Percentiles rank a stretch among this genome's conserved stretches.
phyloP scores from a whole-genome alignment of 495 filamentous ascomycete genomes.

The Corynascus novoguineensis region DNA sequence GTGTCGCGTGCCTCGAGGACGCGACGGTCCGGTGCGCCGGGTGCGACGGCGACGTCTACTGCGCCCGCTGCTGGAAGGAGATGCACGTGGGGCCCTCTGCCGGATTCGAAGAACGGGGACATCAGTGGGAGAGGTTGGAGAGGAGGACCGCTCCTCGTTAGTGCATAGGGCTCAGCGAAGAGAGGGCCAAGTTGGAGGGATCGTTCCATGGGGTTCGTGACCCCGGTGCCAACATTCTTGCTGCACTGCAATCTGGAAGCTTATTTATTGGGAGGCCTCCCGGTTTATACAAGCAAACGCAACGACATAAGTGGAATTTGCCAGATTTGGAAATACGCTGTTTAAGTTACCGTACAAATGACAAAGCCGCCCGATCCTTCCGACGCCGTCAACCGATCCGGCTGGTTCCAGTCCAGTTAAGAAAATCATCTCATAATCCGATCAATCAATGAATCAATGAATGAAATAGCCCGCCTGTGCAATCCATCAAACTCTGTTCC shows the following conservation, averaged over 20 bases:
- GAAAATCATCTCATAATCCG: not conserved
- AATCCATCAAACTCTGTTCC: too few relatives aligned
- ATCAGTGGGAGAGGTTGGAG: slow-evolving; percentile 40
- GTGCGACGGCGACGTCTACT: slow-evolving; percentile 63
- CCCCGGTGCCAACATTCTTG: too few relatives aligned
- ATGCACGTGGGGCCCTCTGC: slow-evolving; percentile 57
- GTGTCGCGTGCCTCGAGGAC: slow-evolving; percentile 63
- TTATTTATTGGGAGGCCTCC: too few relatives aligned
- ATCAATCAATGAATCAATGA: too few relatives aligned
- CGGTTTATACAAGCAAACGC: too few relatives aligned
- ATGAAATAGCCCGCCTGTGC: too few relatives aligned
- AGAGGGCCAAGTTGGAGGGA: too few relatives aligned
- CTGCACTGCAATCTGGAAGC: too few relatives aligned
- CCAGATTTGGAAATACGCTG: too few relatives aligned
- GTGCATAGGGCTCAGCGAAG: not conserved
- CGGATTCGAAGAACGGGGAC: slow-evolving; percentile 52
- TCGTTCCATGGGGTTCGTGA: too few relatives aligned
- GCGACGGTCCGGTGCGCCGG: slow-evolving; percentile 56
- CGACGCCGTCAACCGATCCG: not conserved
- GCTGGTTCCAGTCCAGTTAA: not conserved
- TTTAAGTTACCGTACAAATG: too few relatives aligned
- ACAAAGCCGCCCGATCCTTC: not conserved
- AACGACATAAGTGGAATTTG: too few relatives aligned
- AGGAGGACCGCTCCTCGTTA: slow-evolving; percentile 4
- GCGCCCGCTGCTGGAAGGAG: slow-evolving; percentile 61